These are phyloP conservation scores for Trichoderma asperelloides DNA, from an alignment of 495 filamentous ascomycete species.

Conservation along the genomic window DNA sequence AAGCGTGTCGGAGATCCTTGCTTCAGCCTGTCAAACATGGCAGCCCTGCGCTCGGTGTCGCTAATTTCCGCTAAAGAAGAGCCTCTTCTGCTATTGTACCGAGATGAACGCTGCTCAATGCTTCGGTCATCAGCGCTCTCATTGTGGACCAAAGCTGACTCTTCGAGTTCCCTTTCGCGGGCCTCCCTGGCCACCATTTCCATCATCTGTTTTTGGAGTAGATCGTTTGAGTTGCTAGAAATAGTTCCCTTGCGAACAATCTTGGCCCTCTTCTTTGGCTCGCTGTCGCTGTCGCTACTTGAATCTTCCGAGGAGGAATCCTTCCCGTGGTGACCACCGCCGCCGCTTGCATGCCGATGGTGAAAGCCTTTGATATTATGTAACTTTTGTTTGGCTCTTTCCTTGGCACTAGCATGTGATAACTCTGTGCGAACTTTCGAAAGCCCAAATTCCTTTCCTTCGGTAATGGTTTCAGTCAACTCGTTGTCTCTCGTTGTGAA, in stretches of 20 bases:
- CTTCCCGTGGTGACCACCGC: conserved; percentile 28
- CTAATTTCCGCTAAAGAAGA: conserved; percentile 29
- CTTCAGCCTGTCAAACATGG: conserved; percentile 11
- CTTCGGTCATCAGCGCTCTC: not conserved
- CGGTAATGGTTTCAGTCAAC: conserved; percentile 9
- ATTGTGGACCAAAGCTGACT: not conserved
- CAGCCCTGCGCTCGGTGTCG: conserved; percentile 18
- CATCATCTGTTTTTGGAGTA: conserved; percentile 60
- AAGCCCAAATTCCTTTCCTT: not conserved
- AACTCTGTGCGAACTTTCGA: conserved; percentile 12
- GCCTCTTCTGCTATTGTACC: conserved; percentile 19
- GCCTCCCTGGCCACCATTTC: conserved; percentile 51
- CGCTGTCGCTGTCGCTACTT: conserved; percentile 36
- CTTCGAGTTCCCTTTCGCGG: conserved; percentile 25
- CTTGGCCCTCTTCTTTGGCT: conserved; percentile 2
- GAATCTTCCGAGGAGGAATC: conserved; percentile 38
- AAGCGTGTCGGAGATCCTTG: conserved; percentile 20
- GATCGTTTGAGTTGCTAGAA: conserved; percentile 36
- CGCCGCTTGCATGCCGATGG: conserved; percentile 32
- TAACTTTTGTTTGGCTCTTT: conserved; percentile 40
- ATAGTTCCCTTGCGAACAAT: conserved; percentile 25
- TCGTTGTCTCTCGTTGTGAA: conserved; percentile 3
- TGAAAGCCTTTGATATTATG: conserved; percentile 39
- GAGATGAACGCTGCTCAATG: conserved; percentile 13
- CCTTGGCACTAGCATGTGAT: conserved; percentile 24